phyloP scores from a whole-genome alignment of 768 basidiomycete species.

The Wakefieldia striispora region DNA sequence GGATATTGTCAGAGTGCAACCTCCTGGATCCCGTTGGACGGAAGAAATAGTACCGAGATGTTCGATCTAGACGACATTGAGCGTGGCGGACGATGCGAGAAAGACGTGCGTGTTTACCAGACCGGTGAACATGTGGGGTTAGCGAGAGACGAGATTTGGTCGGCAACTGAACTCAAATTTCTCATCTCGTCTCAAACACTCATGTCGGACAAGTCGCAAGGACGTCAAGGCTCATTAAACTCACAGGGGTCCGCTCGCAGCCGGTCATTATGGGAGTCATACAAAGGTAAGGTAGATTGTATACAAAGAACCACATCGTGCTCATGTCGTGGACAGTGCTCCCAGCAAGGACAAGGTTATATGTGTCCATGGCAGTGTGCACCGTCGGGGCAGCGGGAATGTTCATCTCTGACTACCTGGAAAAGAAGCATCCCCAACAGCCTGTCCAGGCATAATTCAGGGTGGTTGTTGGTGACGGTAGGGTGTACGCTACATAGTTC shows the following conservation, averaged over 20 bases:
- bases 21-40: slow-evolving; percentile 63
- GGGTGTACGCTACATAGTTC: slow-evolving; percentile 7
- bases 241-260: slow-evolving; percentile 8
- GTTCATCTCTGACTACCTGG: slow-evolving; percentile 49
- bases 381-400: slow-evolving; percentile 47
- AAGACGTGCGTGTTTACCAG: slow-evolving; percentile 47
- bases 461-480: neutral
- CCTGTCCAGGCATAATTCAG: neutral
- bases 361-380: slow-evolving; percentile 48
- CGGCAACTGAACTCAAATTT: neutral
- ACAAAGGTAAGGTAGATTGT: slow-evolving; percentile 34
- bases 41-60: slow-evolving; percentile 74
- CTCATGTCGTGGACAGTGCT: slow-evolving; percentile 39
- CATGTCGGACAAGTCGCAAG: slow-evolving; percentile 15
- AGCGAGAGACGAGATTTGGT: neutral
- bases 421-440: slow-evolving; percentile 36
- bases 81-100: neutral
- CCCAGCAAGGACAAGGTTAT: slow-evolving; percentile 51
- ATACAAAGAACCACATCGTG: slow-evolving; percentile 4
- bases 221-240: neutral
- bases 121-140: slow-evolving; percentile 70
- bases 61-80: slow-evolving; percentile 64
- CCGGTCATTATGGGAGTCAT: slow-evolving; percentile 42
- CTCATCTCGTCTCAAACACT: neutral
- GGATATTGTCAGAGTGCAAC: slow-evolving; percentile 80